phyloP scores from a whole-genome alignment of 192 early-diverging fungal species.

The Coemansia sp. region DNA sequence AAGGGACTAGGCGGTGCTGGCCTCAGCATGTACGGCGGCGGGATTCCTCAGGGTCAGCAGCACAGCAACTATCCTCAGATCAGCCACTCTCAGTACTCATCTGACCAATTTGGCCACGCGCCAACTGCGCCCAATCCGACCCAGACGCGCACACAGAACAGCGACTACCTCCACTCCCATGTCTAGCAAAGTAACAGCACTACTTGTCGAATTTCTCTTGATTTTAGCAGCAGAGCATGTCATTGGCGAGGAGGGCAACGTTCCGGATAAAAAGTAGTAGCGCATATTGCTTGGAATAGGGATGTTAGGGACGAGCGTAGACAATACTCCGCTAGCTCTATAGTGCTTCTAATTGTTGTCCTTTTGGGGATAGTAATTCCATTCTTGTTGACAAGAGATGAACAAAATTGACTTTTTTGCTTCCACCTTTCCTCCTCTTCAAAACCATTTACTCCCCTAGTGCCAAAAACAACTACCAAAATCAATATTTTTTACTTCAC shows the following conservation, averaged over 20 bases:
- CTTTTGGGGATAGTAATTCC: too few species aligned
- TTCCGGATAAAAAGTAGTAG: neutral
- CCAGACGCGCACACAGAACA: slow-evolving; percentile 9
- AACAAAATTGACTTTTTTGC: neutral
- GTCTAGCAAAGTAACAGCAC: slow-evolving; percentile 23
- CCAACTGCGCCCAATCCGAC: slow-evolving; percentile 1
- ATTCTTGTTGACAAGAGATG: neutral
- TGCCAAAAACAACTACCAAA: neutral
- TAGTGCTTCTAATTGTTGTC: slow-evolving; percentile 9
- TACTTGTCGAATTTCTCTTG: neutral
- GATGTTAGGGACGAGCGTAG: neutral
- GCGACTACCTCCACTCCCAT: slow-evolving; percentile 28
- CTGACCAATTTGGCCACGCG: neutral
- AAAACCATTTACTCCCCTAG: neutral
- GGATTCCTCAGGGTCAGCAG: neutral
- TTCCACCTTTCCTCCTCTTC: neutral
- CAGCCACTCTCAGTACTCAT: neutral
- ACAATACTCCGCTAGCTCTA: neutral
- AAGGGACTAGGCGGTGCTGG: neutral
- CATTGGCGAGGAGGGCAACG: neutral
- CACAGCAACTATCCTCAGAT: neutral
- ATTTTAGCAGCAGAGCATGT: too few species aligned
- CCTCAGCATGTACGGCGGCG: neutral
- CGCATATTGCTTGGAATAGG: neutral
- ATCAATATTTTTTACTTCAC: neutral